Conservation (phyloP, 495 filamentous ascomycete species). For the Tuber umbilicatum region DNA sequence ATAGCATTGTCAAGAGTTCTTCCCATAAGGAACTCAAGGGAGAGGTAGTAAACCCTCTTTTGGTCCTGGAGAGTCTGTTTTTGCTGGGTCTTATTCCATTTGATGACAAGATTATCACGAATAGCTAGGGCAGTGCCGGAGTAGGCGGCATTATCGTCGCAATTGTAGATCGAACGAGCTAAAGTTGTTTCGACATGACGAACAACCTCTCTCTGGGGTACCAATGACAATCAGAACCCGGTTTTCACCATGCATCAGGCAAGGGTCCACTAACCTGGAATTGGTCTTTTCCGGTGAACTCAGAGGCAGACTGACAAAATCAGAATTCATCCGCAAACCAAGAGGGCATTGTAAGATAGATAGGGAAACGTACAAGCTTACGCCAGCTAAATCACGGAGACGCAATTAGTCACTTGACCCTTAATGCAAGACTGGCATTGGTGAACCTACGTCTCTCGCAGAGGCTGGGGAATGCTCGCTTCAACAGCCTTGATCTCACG, state of each 20-base stretch:
- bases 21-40: constrained; percentile 95
- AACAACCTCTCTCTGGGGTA: constrained; percentile 65
- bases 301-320: constrained; percentile 51
- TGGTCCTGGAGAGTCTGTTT: constrained; percentile 81
- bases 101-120: constrained; percentile 82
- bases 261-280: constrained; percentile 52
- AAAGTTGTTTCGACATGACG: constrained; percentile 94
- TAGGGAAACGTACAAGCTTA: constrained; percentile 57
- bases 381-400: constrained; percentile 56
- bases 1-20: constrained; percentile 95
- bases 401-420: constrained; percentile 13
- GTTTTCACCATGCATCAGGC: background rate
- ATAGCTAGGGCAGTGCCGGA: constrained; percentile 84
- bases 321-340: constrained; percentile 12
- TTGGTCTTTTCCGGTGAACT: constrained; percentile 69
- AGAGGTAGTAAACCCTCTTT: constrained; percentile 94
- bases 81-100: constrained; percentile 98
- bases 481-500: constrained; percentile 89
- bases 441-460: constrained; percentile 65
- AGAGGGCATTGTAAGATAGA: background rate
- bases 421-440: background rate
- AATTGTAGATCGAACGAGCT: constrained; percentile 94
- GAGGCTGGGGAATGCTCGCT: constrained; percentile 77
- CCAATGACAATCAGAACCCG: constrained; percentile 39
- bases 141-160: constrained; percentile 92